phyloP scores from a whole-genome alignment of 768 basidiomycete genomes.

The Tulasnella sp. region DNA sequence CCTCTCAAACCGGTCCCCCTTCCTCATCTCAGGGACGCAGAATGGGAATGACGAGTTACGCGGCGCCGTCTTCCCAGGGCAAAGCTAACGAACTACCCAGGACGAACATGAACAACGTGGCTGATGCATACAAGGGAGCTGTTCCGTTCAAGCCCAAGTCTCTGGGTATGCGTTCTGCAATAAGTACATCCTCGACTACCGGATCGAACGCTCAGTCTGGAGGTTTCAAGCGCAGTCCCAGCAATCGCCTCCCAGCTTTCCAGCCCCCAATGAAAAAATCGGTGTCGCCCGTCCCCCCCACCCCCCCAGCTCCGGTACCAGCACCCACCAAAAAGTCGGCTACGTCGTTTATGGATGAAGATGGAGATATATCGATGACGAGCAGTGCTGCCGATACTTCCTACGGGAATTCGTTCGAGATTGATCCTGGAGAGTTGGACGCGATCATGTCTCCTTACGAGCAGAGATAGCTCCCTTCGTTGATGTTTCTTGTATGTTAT shows the following conservation, averaged over 20 bases:
- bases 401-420: constrained; percentile 15
- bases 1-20: not conserved
- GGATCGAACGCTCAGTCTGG: not conserved
- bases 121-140: not conserved
- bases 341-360: not conserved
- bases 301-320: not conserved
- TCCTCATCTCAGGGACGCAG: constrained; percentile 7
- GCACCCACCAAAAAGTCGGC: not conserved
- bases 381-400: constrained; percentile 2
- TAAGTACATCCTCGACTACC: not conserved
- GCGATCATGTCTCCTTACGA: constrained; percentile 24
- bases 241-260: constrained; percentile 2
- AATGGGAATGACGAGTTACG: not conserved
- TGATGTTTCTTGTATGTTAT: not conserved
- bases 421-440: constrained; percentile 12
- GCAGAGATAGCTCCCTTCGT: not conserved
- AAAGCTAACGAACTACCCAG: not conserved
- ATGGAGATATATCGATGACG: constrained; percentile 21
- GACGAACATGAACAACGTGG: not conserved
- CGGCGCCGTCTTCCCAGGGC: not conserved
- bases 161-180: not conserved
- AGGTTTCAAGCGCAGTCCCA: not conserved
- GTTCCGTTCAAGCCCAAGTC: not conserved
- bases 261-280: constrained; percentile 7
- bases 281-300: not conserved